A percentile compares a stretch with the other conserved stretches of the same genome.
These are phyloP conservation scores for Paramecium pentaurelia DNA, from an alignment of 73 alveolate genomes.

Conservation along the genomic window DNA sequence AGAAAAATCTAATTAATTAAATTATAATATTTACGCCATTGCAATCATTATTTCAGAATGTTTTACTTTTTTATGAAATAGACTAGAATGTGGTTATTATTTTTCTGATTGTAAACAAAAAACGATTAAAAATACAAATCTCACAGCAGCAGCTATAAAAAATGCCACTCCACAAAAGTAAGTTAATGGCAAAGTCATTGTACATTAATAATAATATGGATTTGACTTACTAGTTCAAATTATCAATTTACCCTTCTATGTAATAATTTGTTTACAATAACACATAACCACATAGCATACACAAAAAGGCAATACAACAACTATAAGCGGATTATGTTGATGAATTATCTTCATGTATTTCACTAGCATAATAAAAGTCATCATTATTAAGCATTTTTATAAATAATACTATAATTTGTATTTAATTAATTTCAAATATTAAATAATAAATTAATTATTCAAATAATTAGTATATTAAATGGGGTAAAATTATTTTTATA, in stretches of 20 bases:
- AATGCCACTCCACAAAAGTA: constrained; percentile 14
- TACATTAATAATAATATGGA: neutral
- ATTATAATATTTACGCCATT: neutral
- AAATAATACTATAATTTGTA: neutral
- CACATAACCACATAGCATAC: neutral
- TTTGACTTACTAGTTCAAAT: neutral
- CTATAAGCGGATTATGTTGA: constrained; percentile 6
- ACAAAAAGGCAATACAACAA: neutral
- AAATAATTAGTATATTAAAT: no score
- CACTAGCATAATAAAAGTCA: neutral
- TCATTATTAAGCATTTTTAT: neutral
- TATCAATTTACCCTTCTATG: neutral
- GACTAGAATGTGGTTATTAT: neutral
- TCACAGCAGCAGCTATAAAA: neutral
- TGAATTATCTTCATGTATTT: neutral
- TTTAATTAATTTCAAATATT: neutral
- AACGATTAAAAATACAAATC: neutral
- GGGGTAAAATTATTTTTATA: no score
- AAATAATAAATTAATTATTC: no score
- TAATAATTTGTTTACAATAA: neutral
- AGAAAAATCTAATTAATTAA: neutral
- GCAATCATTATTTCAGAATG: neutral
- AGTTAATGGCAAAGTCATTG: neutral
- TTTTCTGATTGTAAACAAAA: neutral
- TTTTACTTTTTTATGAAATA: neutral